Evolutionary conservation across 805 yeast genomes (phyloP).

Genomic region (Candida stauntonica): DNA sequence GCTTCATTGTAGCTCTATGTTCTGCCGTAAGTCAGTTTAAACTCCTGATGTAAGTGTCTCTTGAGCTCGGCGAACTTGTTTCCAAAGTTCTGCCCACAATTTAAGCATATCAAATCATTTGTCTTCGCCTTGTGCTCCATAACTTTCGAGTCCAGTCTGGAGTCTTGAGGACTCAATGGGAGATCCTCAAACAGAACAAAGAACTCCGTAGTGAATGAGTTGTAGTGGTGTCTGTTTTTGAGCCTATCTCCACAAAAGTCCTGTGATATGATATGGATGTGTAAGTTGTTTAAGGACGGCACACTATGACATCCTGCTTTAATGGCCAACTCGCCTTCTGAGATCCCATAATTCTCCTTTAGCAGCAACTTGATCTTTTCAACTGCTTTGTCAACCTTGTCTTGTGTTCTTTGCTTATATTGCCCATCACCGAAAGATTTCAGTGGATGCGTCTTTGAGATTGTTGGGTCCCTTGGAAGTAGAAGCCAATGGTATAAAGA

Average conservation of each 20-base stretch:
- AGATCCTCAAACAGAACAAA: slow-evolving; percentile 53
- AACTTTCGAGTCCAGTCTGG: slow-evolving; percentile 35
- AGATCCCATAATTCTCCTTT: slow-evolving; percentile 15
- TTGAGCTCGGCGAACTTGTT: slow-evolving; percentile 41
- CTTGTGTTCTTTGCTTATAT: slow-evolving; percentile 10
- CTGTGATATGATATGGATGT: slow-evolving; percentile 65
- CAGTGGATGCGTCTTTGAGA: slow-evolving; percentile 47
- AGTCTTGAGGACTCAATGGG: slow-evolving; percentile 40
- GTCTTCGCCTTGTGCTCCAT: slow-evolving; percentile 34
- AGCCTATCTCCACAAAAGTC: slow-evolving; percentile 53
- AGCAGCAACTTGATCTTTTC: slow-evolving; percentile 5
- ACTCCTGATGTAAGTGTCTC: slow-evolving; percentile 37
- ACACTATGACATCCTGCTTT: slow-evolving; percentile 62
- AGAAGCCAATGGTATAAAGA: slow-evolving; percentile 55
- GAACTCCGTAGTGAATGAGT: slow-evolving; percentile 63
- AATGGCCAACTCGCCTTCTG: slow-evolving; percentile 29
- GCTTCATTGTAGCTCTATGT: background rate
- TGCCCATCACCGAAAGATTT: slow-evolving; percentile 25
- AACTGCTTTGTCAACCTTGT: slow-evolving; percentile 16
- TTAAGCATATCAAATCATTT: slow-evolving; percentile 37
- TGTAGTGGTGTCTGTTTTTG: slow-evolving; percentile 64
- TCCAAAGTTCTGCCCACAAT: slow-evolving; percentile 37
- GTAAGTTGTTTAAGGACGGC: slow-evolving; percentile 68
- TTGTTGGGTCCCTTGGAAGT: slow-evolving; percentile 43
- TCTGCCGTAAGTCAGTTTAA: slow-evolving; percentile 18